Evolutionary conservation across 139 green algal genomes (phyloP), one percentile per base, ranked within the genome.

Genomic region (Astrephomene gubernaculifera): DNA sequence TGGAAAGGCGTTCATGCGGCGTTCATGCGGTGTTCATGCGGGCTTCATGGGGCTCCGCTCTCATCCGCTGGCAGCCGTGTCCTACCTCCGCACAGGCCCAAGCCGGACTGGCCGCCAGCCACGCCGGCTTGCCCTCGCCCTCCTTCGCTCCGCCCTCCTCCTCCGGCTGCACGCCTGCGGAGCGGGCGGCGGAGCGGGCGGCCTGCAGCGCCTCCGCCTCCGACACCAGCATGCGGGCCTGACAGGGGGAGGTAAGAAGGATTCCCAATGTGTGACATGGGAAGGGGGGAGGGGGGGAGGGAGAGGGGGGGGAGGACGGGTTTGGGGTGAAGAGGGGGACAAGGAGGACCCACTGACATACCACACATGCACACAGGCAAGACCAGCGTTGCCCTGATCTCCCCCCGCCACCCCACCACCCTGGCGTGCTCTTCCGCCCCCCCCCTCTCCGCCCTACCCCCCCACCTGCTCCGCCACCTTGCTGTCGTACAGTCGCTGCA

Each of bases 401-500:
- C 49, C 49, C 49, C 49, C 17, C 49, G 12, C 49, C 49, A 25
- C 12, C 17, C 12, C 49, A 12, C 49, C 12, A 12, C 49, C 49
- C 49, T 57, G n/a, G n/a, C 49, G 12, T 17, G 12, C 49, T 57
- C 49, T 57, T 17, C 49, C 49, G 12, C 12, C 49, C 49, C 49
- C 12, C 49, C 49, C 12, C 49, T 17, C 12, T 17, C 49, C 49
- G 17, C 49, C 49, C 49, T 17, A 12, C 49, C 12, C 49, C 12
- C 52, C 3, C 63, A 87, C 82, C 82, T 80, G 36, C 24, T 27
- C 35, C 36, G 44, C 12, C 21, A 88, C 75, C 41, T 67, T 74
- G 41, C 45, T 67, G 36, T 39, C n/a, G 68, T 90, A 90, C 27
- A 43, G n/a, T 1, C 1, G 25, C 69, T 86, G 74, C 81, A 90